Base-by-base conservation (phyloP, 805 yeast species). In the Hanseniaspora taiwanica region DNA sequence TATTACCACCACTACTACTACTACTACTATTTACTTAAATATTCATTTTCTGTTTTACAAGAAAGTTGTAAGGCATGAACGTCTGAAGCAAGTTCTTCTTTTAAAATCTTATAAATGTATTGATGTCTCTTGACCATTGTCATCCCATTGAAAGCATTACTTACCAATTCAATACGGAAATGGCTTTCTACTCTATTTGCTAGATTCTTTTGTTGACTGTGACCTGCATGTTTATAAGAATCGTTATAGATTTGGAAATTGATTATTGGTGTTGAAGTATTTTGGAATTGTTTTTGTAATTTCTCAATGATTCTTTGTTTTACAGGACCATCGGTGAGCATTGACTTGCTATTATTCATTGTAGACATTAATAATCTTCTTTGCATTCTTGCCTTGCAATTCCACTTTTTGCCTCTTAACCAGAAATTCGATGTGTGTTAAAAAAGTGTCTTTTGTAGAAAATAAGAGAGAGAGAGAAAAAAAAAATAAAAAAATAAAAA, bases 21-120 rank as follows among this genome's bases (percentile, higher is more conserved):
- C 29, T 12, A 23, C 25, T 23, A 23, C 25, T 10, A 13, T 14
- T 8, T 35, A 34, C 40, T 56, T 12, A 45, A 51, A 55, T 64
- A 66, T 49, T 81, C 89, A 35, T 63, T 66, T 1, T 72, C 71
- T 2, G 96, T 85, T 59, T 80, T 81, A 0, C 94, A 80, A 56
- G 76, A 76, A 62, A 87, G 68, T 55, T 85, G 96, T 44, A 87
- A 63, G 0, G 96, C 96, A 62, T 87, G 97, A 16, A 89, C 74
- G 1, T 91, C 87, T 42, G 74, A 70, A 38, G 72, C 68, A 50
- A 87, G 62, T 53, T 87, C 96, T 21, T 83, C 83, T 40, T 72
- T 74, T 35, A 89, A 64, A 37, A 82, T 54, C 38, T 62, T 62
- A 55, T 84, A 87, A 0, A 89, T 68, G 54, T 78, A 53, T 43